phyloP scores from a whole-genome alignment of 805 yeast species.

The Danielia oregonensis region DNA sequence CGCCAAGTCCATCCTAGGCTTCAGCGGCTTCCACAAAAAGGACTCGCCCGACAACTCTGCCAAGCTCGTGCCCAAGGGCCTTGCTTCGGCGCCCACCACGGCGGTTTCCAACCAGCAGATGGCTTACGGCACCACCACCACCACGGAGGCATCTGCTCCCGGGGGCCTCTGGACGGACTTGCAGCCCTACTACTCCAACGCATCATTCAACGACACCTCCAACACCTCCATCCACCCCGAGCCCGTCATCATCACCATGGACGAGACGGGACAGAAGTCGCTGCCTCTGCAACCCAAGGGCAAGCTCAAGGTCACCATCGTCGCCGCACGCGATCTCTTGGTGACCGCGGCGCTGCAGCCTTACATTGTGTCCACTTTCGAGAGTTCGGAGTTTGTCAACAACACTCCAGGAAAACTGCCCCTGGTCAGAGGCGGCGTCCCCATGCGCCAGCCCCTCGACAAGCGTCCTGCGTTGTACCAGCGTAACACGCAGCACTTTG shows the following conservation, averaged over 20 bases:
- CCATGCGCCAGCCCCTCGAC: conserved; percentile 12
- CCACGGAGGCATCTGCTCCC: conserved; percentile 9
- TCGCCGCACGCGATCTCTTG: conserved; percentile 71
- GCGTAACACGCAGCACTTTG: conserved; percentile 28
- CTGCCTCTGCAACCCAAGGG: conserved; percentile 61
- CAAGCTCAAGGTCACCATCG: conserved; percentile 71
- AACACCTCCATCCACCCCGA: conserved; percentile 5
- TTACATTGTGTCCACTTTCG: conserved; percentile 88
- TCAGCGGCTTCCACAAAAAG: conserved; percentile 32
- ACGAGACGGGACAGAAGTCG: conserved; percentile 36
- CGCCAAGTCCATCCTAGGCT: conserved; percentile 43
- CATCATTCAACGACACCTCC: not conserved
- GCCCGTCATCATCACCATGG: conserved; percentile 38
- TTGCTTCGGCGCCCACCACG: conserved; percentile 57
- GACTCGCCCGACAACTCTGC: conserved; percentile 11
- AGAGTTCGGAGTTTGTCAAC: conserved; percentile 85
- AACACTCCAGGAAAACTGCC: conserved; percentile 52
- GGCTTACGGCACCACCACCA: conserved; percentile 63
- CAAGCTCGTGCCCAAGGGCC: conserved; percentile 35
- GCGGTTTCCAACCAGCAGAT: conserved; percentile 60
- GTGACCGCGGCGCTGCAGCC: conserved; percentile 64
- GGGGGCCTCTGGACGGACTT: conserved; percentile 13
- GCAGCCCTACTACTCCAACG: conserved; percentile 18
- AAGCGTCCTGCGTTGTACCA: conserved; percentile 35
- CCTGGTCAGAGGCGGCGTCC: conserved; percentile 12